phyloP scores from a whole-genome alignment of 139 green algal species.

The Microglena sp. region DNA sequence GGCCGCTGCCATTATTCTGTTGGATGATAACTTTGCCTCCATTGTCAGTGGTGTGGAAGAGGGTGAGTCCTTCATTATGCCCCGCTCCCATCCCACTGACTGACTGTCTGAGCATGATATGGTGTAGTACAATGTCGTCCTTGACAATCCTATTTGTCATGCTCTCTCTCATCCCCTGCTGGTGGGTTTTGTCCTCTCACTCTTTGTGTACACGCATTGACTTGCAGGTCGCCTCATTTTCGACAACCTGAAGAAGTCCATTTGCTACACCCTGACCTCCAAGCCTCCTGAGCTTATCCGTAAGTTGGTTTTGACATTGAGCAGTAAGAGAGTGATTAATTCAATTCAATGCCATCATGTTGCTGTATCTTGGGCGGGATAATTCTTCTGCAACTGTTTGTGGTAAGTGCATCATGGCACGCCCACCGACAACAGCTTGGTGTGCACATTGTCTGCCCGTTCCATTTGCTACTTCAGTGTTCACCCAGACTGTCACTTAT shows the following conservation, averaged over 20 bases:
- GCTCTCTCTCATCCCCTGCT: background rate
- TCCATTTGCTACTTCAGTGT: background rate
- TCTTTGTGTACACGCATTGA: background rate
- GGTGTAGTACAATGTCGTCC: no score
- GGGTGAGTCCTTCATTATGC: no score
- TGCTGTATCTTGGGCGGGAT: no score
- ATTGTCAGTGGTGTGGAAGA: constrained; percentile 62
- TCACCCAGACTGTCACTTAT: background rate
- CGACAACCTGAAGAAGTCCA: constrained; percentile 35
- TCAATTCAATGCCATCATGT: no score
- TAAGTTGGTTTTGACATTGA: constrained; percentile 1
- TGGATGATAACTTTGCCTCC: constrained; percentile 71
- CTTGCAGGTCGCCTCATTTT: constrained; percentile 21
- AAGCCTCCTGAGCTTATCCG: constrained; percentile 21
- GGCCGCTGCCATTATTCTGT: constrained; percentile 66
- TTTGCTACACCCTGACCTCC: constrained; percentile 39
- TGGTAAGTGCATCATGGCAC: background rate
- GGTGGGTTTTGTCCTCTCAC: no score
- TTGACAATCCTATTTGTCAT: constrained; percentile 9
- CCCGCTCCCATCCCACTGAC: no score
- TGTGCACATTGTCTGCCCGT: background rate
- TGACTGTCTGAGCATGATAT: no score
- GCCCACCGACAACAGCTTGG: background rate
- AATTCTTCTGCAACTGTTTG: background rate
- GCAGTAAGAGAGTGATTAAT: background rate